phyloP scores from a whole-genome alignment of 345 rosid genomes.

The Geranium brycei region DNA sequence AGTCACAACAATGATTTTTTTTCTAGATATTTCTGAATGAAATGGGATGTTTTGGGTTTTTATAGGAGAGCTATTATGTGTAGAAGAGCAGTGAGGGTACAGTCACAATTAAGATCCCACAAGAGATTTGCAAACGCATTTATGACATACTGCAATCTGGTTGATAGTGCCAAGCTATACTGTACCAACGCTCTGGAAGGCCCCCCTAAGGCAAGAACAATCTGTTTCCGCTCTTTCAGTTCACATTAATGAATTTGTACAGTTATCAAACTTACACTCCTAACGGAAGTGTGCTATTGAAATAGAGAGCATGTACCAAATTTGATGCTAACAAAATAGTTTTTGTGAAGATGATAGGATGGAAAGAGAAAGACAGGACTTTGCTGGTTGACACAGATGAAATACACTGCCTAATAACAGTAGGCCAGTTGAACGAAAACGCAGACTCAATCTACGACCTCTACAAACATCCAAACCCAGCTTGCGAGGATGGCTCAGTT shows the following conservation, averaged over 20 bases:
- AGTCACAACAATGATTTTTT: background rate
- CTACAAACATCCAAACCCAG: constrained; percentile 57
- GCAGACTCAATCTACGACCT: constrained; percentile 77
- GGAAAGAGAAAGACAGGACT: constrained; percentile 85
- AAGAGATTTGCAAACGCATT: constrained; percentile 80
- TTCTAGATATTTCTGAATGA: background rate
- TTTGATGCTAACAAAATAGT: too few species aligned
- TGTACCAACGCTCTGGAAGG: constrained; percentile 71
- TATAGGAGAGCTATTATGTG: constrained; percentile 86
- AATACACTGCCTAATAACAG: constrained; percentile 48
- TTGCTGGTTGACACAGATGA: constrained; percentile 82
- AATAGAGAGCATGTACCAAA: too few species aligned
- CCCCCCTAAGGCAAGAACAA: constrained; percentile 49
- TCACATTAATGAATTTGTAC: too few species aligned
- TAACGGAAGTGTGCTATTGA: too few species aligned
- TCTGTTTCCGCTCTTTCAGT: too few species aligned
- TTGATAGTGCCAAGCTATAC: constrained; percentile 75
- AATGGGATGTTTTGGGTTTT: background rate
- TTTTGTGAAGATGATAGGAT: constrained; percentile 64
- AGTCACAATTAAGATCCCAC: constrained; percentile 80
- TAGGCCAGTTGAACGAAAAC: constrained; percentile 52
- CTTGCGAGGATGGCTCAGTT: constrained; percentile 55
- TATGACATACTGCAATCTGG: constrained; percentile 62
- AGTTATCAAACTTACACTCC: too few species aligned
- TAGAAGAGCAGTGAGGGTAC: constrained; percentile 80